These are phyloP conservation scores for Phytopythium mirpurense DNA, from an alignment of 352 stramenopile species.

Conservation along the genomic window DNA sequence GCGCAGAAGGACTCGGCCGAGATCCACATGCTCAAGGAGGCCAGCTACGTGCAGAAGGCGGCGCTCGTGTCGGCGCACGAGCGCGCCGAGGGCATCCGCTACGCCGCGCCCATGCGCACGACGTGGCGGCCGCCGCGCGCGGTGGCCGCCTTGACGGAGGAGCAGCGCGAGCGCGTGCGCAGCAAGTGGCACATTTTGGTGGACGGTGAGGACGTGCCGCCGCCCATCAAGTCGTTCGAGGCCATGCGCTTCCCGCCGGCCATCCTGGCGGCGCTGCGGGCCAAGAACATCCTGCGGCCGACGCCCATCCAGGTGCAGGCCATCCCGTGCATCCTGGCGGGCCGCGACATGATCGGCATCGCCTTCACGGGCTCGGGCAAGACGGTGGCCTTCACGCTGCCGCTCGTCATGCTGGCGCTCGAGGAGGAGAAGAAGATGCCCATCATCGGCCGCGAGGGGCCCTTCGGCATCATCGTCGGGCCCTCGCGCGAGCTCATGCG, in stretches of 20 bases:
- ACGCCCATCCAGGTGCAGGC: conserved; percentile 99
- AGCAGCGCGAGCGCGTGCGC: conserved; percentile 87
- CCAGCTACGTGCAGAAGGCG: conserved; percentile 94
- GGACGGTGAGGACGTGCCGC: conserved; percentile 94
- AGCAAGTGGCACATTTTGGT: conserved; percentile 98
- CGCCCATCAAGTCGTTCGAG: conserved; percentile 96
- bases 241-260: conserved; percentile 96
- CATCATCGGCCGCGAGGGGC: conserved; percentile 92
- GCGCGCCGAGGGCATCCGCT: conserved; percentile 89
- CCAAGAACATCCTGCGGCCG: conserved; percentile 95
- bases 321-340: conserved; percentile 94
- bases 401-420: conserved; percentile 95
- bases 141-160: conserved; percentile 84
- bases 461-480: conserved; percentile 96
- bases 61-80: conserved; percentile 92
- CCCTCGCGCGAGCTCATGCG: conserved; percentile 96
- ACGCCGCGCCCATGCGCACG: conserved; percentile 87
- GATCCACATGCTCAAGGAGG: conserved; percentile 93
- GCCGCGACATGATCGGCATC: conserved; percentile 98
- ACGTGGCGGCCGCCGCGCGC: conserved; percentile 89
- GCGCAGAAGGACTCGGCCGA: conserved; percentile 84
- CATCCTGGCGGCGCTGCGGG: conserved; percentile 90
- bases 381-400: conserved; percentile 97
- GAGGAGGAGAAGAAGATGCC: conserved; percentile 96
- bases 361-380: conserved; percentile 99